phyloP scores from a whole-genome alignment of 1,284 basidiomycete genomes.

The Exobasidium cylindrosporum region DNA sequence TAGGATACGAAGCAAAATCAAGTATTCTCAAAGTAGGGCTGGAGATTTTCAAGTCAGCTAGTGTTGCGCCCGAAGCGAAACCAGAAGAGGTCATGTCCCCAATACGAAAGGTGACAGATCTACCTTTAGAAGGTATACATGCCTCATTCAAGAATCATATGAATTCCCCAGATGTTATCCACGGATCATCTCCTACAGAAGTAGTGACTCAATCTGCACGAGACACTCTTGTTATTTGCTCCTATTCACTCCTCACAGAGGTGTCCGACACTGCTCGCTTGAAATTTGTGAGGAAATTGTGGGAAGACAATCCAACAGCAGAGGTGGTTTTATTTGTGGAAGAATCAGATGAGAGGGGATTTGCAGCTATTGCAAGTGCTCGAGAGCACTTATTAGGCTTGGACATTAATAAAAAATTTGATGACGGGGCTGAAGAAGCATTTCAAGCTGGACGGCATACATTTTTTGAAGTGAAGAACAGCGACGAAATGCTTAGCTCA shows the following conservation, averaged over 20 bases:
- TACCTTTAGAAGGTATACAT: neutral
- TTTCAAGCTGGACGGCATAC: conserved; percentile 56
- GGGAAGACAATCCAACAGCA: conserved; percentile 73
- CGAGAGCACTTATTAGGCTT: conserved; percentile 72
- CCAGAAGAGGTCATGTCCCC: neutral
- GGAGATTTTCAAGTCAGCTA: conserved; percentile 15
- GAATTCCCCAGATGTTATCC: neutral
- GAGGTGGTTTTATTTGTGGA: conserved; percentile 70
- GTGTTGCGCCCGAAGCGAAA: neutral
- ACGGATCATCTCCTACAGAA: neutral
- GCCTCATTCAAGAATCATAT: neutral
- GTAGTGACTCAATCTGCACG: neutral
- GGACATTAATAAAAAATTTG: conserved; percentile 69
- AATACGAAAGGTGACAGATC: neutral
- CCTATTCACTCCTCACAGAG: conserved; percentile 77
- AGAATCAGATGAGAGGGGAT: conserved; percentile 72
- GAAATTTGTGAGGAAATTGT: conserved; percentile 74
- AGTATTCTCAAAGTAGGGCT: conserved; percentile 31
- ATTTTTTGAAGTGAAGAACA: conserved; percentile 24
- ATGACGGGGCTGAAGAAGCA: neutral
- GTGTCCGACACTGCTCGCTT: conserved; percentile 66
- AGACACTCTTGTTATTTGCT: conserved; percentile 70
- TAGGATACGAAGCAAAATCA: conserved; percentile 29
- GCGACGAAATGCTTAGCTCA: conserved; percentile 23
- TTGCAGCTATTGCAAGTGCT: conserved; percentile 77